phyloP scores from a whole-genome alignment of 2,329 filamentous ascomycete genomes.

The Cryphonectria radicalis region DNA sequence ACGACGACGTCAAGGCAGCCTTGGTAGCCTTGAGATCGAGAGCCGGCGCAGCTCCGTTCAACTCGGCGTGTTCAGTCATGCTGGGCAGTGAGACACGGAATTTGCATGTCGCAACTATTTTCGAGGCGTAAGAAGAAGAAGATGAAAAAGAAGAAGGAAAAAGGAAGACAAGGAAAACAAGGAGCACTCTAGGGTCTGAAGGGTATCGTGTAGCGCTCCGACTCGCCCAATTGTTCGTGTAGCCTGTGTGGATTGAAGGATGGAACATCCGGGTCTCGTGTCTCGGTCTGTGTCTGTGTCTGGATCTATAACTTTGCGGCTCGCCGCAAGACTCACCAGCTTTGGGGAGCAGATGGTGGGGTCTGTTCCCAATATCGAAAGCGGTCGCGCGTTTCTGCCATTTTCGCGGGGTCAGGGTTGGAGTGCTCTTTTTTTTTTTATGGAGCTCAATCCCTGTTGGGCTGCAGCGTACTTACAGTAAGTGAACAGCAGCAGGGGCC shows the following conservation, averaged over 20 bases:
- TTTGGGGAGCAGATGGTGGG: constrained; percentile 28
- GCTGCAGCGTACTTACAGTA: not conserved
- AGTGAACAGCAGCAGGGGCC: not conserved
- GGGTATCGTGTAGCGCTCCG: constrained; percentile 25
- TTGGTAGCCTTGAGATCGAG: constrained; percentile 57
- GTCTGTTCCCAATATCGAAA: constrained; percentile 18
- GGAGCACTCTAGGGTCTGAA: constrained; percentile 15
- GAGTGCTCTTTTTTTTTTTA: constrained; percentile 12
- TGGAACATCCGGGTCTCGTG: constrained; percentile 6
- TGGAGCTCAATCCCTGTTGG: constrained; percentile 19
- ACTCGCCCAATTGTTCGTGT: constrained; percentile 18
- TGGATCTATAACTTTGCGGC: constrained; percentile 2
- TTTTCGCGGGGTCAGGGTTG: constrained; percentile 19
- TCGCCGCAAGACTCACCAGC: constrained; percentile 30
- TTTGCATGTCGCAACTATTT: constrained; percentile 40
- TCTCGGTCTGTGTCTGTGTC: not conserved
- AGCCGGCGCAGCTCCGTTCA: constrained; percentile 44
- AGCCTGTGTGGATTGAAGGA: constrained; percentile 16
- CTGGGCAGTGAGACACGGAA: constrained; percentile 40
- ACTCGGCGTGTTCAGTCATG: constrained; percentile 54
- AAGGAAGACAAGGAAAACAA: not conserved
- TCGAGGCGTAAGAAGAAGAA: not conserved
- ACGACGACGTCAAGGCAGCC: constrained; percentile 63
- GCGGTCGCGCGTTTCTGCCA: constrained; percentile 34
- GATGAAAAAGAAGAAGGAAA: constrained; percentile 4